Evolutionary conservation across 108 stramenopile genomes (phyloP), one percentile per base, ranked within the genome.

Genomic region (Nitzschia sp.): DNA sequence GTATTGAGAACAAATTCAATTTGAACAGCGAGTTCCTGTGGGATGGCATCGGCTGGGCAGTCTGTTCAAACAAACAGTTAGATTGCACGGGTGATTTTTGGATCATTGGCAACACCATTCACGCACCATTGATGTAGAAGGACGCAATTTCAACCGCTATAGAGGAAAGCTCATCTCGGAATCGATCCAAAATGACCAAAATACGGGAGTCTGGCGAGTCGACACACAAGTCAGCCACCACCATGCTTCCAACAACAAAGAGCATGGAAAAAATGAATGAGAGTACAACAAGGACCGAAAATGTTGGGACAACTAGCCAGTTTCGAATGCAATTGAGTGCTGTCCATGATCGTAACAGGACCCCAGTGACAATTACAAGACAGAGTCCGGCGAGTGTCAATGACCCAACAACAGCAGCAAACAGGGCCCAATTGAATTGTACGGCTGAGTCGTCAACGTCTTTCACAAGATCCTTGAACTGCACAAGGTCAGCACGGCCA

Each of bases 231-330:
- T 75, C 73, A 0, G 57, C 57, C 11, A 64, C 64, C 6, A 44
- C 53, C 51, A 75, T 60, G 19, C 65, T 66, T 11, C 57, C 73
- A 0, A 61, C 29, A n/a, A 68, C 60, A 55, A 75, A 75, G 21
- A 63, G n/a, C 26, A 55, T 6, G 59, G 73, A 57, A 68, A 75
- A 75, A 6, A 67, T 7, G 24, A 57, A 75, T 22, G 66, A 58
- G 39, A 68, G 37, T 2, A 75, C 25, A 8, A 75, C 67, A 24
- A 68, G 22, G 6, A 75, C n/a, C 0, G 15, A 41, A 68, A 75
- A 75, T 7, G 21, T 10, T 0, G 73, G 73, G 2, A 68, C 34
- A 44, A 63, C 26, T 8, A 67, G 12, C 21, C 21, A 48, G 41
- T 62, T 55, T 22, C 40, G 53, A 6, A 72, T n/a, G 63, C 53